phyloP scores from a whole-genome alignment of 495 filamentous ascomycete species.

The Filosporella fistucella region DNA sequence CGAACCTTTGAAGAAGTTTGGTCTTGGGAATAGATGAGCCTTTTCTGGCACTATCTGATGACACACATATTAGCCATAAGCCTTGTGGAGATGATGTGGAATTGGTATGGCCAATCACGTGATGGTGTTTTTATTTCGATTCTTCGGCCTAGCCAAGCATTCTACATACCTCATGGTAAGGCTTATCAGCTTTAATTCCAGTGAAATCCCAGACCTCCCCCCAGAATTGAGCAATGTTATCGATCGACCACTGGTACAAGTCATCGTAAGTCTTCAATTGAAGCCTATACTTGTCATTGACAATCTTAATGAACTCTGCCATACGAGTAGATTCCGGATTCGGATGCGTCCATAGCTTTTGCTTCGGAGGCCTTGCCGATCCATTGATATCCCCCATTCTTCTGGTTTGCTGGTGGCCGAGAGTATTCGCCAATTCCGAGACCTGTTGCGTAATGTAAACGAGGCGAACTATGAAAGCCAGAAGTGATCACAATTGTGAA shows the following conservation, averaged over 20 bases:
- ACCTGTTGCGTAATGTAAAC: no score
- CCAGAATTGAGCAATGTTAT: constrained; percentile 76
- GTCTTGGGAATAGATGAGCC: constrained; percentile 75
- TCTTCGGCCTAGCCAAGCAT: not conserved
- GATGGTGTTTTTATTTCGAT: no score
- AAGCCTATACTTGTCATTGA: constrained; percentile 63
- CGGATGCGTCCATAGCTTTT: constrained; percentile 67
- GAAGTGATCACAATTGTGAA: no score
- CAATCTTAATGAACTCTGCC: constrained; percentile 60
- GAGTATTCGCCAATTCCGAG: no score
- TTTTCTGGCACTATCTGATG: constrained; percentile 68
- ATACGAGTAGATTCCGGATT: constrained; percentile 62
- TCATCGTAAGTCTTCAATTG: constrained; percentile 59
- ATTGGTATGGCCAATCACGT: constrained; percentile 1
- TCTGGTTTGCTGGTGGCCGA: not conserved
- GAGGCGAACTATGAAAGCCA: no score
- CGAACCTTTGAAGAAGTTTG: constrained; percentile 71
- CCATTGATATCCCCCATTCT: no score
- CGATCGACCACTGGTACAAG: constrained; percentile 80
- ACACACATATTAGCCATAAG: not conserved
- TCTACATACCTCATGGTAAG: constrained; percentile 52
- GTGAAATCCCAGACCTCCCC: constrained; percentile 79
- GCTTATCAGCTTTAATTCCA: constrained; percentile 61
- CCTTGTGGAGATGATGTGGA: not conserved
- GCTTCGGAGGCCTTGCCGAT: constrained; percentile 3